phyloP scores from a whole-genome alignment of 1,284 basidiomycete species.

The Kwoniella shivajii region DNA sequence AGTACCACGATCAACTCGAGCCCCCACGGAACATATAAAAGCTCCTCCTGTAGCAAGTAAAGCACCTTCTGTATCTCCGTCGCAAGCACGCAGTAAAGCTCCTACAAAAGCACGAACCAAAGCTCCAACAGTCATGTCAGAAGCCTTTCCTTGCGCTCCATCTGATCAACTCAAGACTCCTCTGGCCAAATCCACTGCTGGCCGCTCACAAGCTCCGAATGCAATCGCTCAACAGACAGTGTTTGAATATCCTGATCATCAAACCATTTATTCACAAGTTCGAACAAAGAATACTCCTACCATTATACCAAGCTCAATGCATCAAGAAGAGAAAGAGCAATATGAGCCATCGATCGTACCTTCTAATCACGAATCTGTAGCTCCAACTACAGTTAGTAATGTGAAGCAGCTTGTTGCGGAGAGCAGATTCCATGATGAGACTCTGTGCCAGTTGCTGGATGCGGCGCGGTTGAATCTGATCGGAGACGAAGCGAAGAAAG shows the following conservation, averaged over 20 bases:
- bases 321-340: constrained; percentile 1
- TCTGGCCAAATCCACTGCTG: background rate
- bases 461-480: constrained; percentile 48
- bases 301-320: constrained; percentile 6
- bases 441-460: constrained; percentile 51
- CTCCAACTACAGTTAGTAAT: constrained; percentile 41
- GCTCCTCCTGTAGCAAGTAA: constrained; percentile 1
- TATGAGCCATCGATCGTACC: background rate
- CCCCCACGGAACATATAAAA: background rate
- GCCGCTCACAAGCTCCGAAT: background rate
- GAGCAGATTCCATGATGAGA: constrained; percentile 52
- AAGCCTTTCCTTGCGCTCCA: constrained; percentile 1
- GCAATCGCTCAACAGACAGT: constrained; percentile 2
- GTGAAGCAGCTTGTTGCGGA: constrained; percentile 43
- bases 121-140: constrained; percentile 7
- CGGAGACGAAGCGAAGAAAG: constrained; percentile 51
- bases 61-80: background rate
- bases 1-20: background rate
- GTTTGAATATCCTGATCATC: constrained; percentile 9
- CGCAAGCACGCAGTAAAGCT: background rate
- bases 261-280: constrained; percentile 16
- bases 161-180: background rate
- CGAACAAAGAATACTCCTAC: constrained; percentile 17
- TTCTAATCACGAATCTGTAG: constrained; percentile 20
- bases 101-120: constrained; percentile 1